Evolutionary conservation across 306 rosid species (phyloP), one percentile per base, ranked within the genome.

Genomic region (Vigna hirtella): DNA sequence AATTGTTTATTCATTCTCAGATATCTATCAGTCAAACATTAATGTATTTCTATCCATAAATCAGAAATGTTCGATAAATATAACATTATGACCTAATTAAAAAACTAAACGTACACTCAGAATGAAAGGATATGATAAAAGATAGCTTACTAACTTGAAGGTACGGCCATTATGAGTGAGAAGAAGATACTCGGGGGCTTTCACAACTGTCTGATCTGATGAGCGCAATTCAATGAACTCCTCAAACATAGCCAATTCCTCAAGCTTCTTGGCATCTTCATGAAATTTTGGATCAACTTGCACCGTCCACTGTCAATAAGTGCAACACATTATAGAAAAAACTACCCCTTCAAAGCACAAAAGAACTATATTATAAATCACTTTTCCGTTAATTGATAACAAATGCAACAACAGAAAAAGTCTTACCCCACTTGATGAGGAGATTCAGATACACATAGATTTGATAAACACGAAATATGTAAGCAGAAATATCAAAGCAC

Each of bases 131-230:
- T 62, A 64, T n/a, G 38, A n/a, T 69, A 22, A 83, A 78, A 78
- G 78, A 76, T 79, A 36, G 75, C 45, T 62, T 52, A 91, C 93
- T 90, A 77, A 95, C 99, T 88, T 95, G 93, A 93, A 88, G 88
- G 84, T 81, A 50, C 99, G 93, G 24, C 99, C 98, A 77, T 93
- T 95, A 78, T 95, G 90, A 77, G 96, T 95, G 75, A 95, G 97
- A 78, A 95, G 82, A 62, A 95, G 90, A 87, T 87, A 93, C 71
- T 93, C 94, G 1, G 99, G 97, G 71, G 88, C 89, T 83, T 90
- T 89, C 86, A 95, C 89, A 78, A 95, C 90, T 58, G 89, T 75
- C 38, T 75, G 80, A 17, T 88, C 93, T 78, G 92, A 89, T 72
- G 96, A 88, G 85, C 78, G 90, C 71, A 95, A 79, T 81, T 87